phyloP scores from a whole-genome alignment of 768 basidiomycete genomes.

The Leccinum uliginosum region DNA sequence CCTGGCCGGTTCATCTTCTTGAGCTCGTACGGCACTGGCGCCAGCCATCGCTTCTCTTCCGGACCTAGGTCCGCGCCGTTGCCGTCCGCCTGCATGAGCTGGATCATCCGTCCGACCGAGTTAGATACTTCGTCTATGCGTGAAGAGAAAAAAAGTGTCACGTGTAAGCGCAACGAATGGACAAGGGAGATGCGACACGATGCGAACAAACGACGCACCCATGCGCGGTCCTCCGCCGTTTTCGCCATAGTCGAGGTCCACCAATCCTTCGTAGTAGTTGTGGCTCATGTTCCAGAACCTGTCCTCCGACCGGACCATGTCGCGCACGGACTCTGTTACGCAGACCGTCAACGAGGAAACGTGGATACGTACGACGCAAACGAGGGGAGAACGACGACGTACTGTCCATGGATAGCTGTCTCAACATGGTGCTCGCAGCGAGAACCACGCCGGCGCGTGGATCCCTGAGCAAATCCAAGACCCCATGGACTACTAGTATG shows the following conservation, averaged over 20 bases:
- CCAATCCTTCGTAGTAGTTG: slow-evolving; percentile 17
- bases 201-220: slow-evolving; percentile 5
- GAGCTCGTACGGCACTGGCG: slow-evolving; percentile 12
- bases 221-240: slow-evolving; percentile 7
- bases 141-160: not conserved
- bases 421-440: slow-evolving; percentile 12
- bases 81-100: slow-evolving; percentile 13
- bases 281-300: slow-evolving; percentile 18
- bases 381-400: not conserved
- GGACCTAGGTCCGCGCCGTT: not conserved
- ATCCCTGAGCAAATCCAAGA: slow-evolving; percentile 18
- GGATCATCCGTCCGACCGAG: slow-evolving; percentile 21
- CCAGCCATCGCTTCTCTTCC: slow-evolving; percentile 9
- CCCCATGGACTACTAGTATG: slow-evolving; percentile 2
- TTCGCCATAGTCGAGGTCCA: slow-evolving; percentile 12
- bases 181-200: not conserved
- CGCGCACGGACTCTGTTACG: slow-evolving; percentile 13
- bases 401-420: slow-evolving; percentile 14
- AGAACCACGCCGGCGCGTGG: slow-evolving; percentile 14
- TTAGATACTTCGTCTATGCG: slow-evolving; percentile 22
- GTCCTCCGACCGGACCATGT: slow-evolving; percentile 8
- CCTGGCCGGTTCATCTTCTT: slow-evolving; percentile 1
- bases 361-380: not conserved
- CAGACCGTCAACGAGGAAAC: not conserved
- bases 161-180: no score